Evolutionary conservation across 306 rosid species (phyloP), one percentile per base, ranked within the genome.

Genomic region (Ammopiptanthus mongolicus): DNA sequence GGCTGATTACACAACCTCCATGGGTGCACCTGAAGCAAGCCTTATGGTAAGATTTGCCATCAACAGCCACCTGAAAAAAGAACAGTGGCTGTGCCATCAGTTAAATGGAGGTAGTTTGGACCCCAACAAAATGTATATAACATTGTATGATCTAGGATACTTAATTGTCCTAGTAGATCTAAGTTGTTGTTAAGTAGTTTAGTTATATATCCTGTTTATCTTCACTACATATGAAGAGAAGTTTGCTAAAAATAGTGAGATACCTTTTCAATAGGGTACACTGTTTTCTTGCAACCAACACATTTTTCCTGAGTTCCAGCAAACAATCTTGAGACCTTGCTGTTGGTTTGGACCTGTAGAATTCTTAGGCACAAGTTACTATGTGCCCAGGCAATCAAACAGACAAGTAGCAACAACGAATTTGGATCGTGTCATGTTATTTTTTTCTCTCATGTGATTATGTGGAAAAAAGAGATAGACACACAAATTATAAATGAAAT

Each of bases 201-300:
- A 29, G 47, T 37, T 42, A 36, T 18, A 53, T 19, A 7, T 9
- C 5, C 31, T 55, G 31, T 71, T 0, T 9, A 14, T 57, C 57
- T 17, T 44, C 76, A 47, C 5, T 19, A 68, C 37, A 51, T 37
- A 71, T 10, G 0, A 15, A 37, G 17, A 31, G 10, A 78, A 74
- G 46, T 48, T 21, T 60, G n/a, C 33, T 22, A 65, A 74, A 34
- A 19, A 33, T 22, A 53, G 29, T 5, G 52, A 19, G 5, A 53
- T 82, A 90, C 99, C 97, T 89, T 92, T 84, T 95, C 99, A 78
- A 90, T 90, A 36, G 96, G 99, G 80, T 92, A 95, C 65, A 92
- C 97, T 25, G 96, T 95, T 81, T 85, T 92, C 63, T 84, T 76
- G 93, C 99, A 95, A 57, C 86, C 83, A 77, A 90, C 86, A 83